phyloP scores from a whole-genome alignment of 345 rosid species.

The Murraya koenigii region DNA sequence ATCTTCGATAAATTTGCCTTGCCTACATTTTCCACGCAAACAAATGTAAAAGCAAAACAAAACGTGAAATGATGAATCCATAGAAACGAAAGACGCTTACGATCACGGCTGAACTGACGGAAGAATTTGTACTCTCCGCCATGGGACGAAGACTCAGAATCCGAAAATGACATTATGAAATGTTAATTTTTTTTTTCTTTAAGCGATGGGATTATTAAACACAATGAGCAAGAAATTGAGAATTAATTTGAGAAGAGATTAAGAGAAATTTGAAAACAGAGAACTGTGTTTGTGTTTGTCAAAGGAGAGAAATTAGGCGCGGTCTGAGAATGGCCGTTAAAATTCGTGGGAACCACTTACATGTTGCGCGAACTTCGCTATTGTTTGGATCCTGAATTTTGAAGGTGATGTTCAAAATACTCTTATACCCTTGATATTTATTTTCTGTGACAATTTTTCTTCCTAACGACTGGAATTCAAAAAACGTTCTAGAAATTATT shows the following conservation, averaged over 20 bases:
- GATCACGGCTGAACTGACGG: conserved; percentile 73
- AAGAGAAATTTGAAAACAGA: not conserved
- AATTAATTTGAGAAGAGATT: not conserved
- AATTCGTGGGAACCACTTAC: conserved; percentile 14
- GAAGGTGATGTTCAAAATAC: not conserved
- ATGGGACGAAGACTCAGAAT: conserved; percentile 58
- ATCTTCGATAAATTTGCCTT: not conserved
- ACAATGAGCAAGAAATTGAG: not conserved
- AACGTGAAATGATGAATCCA: not conserved
- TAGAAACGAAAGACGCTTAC: conserved; percentile 32
- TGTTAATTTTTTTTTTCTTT: too few relatives aligned
- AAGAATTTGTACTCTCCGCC: conserved; percentile 65
- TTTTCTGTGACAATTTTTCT: not conserved
- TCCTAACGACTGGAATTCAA: too few relatives aligned
- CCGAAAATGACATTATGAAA: conserved; percentile 58
- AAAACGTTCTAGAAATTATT: not conserved
- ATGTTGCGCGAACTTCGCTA: conserved; percentile 3
- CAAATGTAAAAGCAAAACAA: not conserved
- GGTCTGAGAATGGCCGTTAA: conserved; percentile 25
- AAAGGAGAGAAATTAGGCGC: conserved; percentile 22
- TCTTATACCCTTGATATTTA: not conserved
- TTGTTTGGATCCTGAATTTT: not conserved
- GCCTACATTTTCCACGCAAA: conserved; percentile 1
- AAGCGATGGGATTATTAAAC: not conserved
- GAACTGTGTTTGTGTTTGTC: not conserved